phyloP scores from a whole-genome alignment of 2,329 filamentous ascomycete species.

The Colletotrichum sojae region DNA sequence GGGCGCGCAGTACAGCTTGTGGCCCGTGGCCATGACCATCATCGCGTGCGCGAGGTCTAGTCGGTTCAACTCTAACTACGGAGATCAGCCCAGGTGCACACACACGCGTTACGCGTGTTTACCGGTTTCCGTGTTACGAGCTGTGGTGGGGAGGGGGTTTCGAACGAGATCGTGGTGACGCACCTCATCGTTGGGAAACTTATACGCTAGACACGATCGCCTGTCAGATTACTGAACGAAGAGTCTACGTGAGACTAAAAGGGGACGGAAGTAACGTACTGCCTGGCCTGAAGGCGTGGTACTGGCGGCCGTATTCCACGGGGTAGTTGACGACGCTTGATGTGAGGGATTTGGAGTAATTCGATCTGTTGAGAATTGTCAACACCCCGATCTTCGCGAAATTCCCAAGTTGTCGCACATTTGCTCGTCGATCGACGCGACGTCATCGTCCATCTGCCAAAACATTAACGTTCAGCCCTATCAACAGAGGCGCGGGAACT shows the following conservation, averaged over 20 bases:
- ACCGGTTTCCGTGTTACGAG: neutral
- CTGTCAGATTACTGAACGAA: neutral
- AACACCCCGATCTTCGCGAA: too few species aligned
- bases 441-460: neutral
- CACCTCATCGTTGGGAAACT: conserved; percentile 20
- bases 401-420: too few species aligned
- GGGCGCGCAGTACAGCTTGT: conserved; percentile 8
- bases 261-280: neutral
- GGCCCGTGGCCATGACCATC: conserved; percentile 20
- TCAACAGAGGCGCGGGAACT: too few species aligned
- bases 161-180: neutral
- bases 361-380: neutral
- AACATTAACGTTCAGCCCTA: neutral
- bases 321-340: conserved; percentile 25
- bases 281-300: conserved; percentile 30
- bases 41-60: conserved; percentile 19
- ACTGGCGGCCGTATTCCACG: conserved; percentile 27
- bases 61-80: conserved; percentile 20
- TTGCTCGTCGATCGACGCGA: neutral
- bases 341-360: conserved; percentile 1
- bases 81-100: neutral
- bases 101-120: too few species aligned
- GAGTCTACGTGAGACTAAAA: neutral
- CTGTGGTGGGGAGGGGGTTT: too few species aligned
- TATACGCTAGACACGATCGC: neutral